phyloP scores from a whole-genome alignment of 2,329 filamentous ascomycete species.

The Penicillium sp. region DNA sequence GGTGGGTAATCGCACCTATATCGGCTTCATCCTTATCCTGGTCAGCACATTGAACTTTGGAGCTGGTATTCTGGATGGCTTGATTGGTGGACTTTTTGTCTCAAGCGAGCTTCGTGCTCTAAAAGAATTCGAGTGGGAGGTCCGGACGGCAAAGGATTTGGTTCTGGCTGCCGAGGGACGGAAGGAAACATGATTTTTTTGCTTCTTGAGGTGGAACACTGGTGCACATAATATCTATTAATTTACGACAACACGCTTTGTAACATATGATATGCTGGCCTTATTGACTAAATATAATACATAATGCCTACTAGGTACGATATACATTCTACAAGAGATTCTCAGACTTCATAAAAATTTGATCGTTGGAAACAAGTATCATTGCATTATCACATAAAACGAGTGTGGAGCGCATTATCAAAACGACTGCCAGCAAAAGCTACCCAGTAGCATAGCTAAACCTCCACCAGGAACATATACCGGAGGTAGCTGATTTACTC shows the following conservation, averaged over 20 bases:
- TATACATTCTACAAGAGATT: background rate
- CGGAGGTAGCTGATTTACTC: slow-evolving; percentile 40
- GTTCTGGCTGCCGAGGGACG: slow-evolving; percentile 17
- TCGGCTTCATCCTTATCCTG: slow-evolving; percentile 77
- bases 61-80: slow-evolving; percentile 76
- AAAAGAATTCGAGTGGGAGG: slow-evolving; percentile 92
- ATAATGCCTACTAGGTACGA: background rate
- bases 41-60: slow-evolving; percentile 75
- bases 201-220: background rate
- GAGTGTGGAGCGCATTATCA: slow-evolving; percentile 22
- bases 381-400: slow-evolving; percentile 11
- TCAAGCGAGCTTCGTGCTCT: slow-evolving; percentile 78
- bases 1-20: slow-evolving; percentile 66
- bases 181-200: background rate
- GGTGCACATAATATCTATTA: background rate
- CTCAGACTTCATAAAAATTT: background rate
- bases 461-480: background rate
- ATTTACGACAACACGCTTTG: background rate
- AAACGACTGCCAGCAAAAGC: slow-evolving; percentile 11
- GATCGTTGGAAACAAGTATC: background rate
- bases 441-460: background rate
- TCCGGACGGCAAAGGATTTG: slow-evolving; percentile 62
- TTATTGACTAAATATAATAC: background rate
- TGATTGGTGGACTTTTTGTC: slow-evolving; percentile 86
- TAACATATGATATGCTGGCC: background rate